phyloP scores from a whole-genome alignment of 495 filamentous ascomycete species.

The Penicillium mononematosum region DNA sequence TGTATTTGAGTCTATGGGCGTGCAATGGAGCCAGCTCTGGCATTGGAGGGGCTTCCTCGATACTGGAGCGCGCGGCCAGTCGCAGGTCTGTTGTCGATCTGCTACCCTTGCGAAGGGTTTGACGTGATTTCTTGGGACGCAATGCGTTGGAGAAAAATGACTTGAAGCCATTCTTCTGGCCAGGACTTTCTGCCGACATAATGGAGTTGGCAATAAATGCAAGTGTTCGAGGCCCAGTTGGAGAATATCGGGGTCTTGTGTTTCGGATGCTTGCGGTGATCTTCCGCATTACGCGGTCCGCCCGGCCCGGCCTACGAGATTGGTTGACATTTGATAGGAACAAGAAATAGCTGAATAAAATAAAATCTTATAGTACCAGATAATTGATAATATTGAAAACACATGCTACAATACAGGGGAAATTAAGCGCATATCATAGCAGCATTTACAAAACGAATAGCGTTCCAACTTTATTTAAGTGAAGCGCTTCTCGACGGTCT shows the following conservation, averaged over 20 bases:
- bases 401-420: conserved; percentile 24
- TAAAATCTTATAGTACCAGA: not conserved
- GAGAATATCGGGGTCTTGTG: conserved; percentile 1
- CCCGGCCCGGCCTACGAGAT: conserved; percentile 3
- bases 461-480: conserved; percentile 19
- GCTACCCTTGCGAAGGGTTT: conserved; percentile 44
- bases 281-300: conserved; percentile 11
- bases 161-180: conserved; percentile 36
- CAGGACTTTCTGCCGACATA: conserved; percentile 41
- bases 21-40: conserved; percentile 39
- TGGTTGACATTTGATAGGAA: not conserved
- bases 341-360: not conserved
- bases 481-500: conserved; percentile 85
- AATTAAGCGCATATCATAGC: conserved; percentile 6
- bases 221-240: not conserved
- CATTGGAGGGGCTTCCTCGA: conserved; percentile 37
- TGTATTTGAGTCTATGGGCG: conserved; percentile 43
- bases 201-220: conserved; percentile 2
- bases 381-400: conserved; percentile 8
- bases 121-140: conserved; percentile 47
- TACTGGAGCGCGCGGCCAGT: conserved; percentile 26
- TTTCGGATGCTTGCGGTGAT: conserved; percentile 10
- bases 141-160: conserved; percentile 39
- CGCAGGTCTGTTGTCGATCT: conserved; percentile 36
- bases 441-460: conserved; percentile 10